Conservation (phyloP, 768 basidiomycete species). For the Leccinellum rugosiceps region DNA sequence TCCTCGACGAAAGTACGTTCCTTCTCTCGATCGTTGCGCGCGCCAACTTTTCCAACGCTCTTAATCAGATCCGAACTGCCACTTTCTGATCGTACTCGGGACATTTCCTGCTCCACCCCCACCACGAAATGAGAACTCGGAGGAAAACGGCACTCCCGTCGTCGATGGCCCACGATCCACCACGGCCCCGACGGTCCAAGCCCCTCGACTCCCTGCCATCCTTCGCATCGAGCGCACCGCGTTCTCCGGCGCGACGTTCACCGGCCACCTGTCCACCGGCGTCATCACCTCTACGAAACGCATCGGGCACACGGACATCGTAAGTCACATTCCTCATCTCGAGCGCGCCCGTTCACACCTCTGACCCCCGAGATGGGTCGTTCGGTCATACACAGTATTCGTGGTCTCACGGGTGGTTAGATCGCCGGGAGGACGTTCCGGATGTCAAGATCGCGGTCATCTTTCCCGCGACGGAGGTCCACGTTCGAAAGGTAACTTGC, state of each 20-base stretch:
- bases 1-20: conserved; percentile 49
- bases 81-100: conserved; percentile 67
- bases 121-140: background rate
- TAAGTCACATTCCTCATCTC: conserved; percentile 33
- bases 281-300: conserved; percentile 42
- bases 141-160: fast-evolving
- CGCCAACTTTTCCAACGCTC: background rate
- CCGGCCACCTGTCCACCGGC: conserved; percentile 35
- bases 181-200: background rate
- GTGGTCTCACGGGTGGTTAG: conserved; percentile 77
- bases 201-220: conserved; percentile 50
- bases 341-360: background rate
- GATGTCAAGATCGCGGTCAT: conserved; percentile 86
- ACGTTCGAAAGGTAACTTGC: conserved; percentile 64
- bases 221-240: conserved; percentile 78
- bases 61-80: conserved; percentile 52
- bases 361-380: background rate
- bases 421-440: conserved; percentile 33
- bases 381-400: conserved; percentile 56
- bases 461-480: conserved; percentile 85
- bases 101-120: conserved; percentile 39
- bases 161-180: background rate
- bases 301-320: conserved; percentile 67
- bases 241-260: conserved; percentile 41
- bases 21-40: background rate